Conservation (phyloP, 139 green algal species). For the Micromonas commoda region DNA sequence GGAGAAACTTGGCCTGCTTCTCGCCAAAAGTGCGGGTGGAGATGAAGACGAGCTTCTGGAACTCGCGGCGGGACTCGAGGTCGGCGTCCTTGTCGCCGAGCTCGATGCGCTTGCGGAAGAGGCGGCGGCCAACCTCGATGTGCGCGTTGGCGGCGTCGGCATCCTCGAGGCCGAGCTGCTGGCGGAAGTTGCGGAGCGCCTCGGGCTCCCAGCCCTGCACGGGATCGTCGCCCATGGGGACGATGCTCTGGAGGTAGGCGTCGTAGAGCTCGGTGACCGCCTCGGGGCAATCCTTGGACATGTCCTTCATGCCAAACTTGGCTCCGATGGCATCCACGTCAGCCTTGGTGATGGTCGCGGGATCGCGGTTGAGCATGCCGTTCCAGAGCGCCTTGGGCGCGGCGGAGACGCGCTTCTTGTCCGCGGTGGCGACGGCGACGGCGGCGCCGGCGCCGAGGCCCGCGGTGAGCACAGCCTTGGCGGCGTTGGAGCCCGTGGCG, state of each 20-base stretch:
- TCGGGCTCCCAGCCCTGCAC: slow-evolving; percentile 66
- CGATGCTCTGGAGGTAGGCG: slow-evolving; percentile 71
- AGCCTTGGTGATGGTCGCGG: slow-evolving; percentile 15
- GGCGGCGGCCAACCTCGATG: slow-evolving; percentile 77
- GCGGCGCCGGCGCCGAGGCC: slow-evolving; percentile 1
- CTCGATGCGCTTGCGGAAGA: slow-evolving; percentile 67
- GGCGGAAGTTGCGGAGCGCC: slow-evolving; percentile 65
- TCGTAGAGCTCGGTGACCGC: slow-evolving; percentile 73
- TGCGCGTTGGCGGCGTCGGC: slow-evolving; percentile 84
- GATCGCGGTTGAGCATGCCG: slow-evolving; percentile 1
- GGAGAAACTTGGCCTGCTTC: slow-evolving; percentile 75
- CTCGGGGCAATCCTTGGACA: slow-evolving; percentile 42
- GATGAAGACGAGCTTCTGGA: slow-evolving; percentile 97
- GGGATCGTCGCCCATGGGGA: slow-evolving; percentile 67
- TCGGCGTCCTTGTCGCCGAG: slow-evolving; percentile 43
- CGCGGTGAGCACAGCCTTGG: neutral
- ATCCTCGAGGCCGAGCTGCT: slow-evolving; percentile 76
- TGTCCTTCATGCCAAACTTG: slow-evolving; percentile 64
- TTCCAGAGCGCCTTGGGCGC: slow-evolving; percentile 17
- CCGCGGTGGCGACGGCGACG: neutral
- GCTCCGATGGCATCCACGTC: slow-evolving; percentile 52
- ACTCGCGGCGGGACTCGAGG: slow-evolving; percentile 61
- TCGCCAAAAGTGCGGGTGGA: slow-evolving; percentile 58
- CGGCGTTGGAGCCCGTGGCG: neutral
- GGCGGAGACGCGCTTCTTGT: slow-evolving; percentile 25